A percentile compares a stretch with the other conserved stretches of the same genome.
Evolutionary conservation across 352 stramenopile species (phyloP).

Genomic region (Pythium aquatile): DNA sequence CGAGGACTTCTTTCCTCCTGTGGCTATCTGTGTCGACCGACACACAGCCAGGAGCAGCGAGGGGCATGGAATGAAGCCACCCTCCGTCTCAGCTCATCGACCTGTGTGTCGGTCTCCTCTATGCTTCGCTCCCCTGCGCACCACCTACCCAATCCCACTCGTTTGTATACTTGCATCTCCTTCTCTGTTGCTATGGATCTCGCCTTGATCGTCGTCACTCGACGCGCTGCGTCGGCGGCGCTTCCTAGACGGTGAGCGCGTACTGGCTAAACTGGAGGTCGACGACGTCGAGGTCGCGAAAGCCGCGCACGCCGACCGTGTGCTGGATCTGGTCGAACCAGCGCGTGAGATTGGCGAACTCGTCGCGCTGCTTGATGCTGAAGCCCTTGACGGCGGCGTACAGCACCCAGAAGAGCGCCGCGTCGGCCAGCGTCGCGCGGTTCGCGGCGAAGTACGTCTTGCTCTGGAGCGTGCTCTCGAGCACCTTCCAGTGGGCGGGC

Average conservation of each 20-base stretch:
- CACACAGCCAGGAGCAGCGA: neutral
- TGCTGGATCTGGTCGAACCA: constrained; percentile 89
- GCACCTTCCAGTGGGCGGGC: constrained; percentile 55
- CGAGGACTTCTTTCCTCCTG: neutral
- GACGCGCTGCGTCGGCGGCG: constrained; percentile 8
- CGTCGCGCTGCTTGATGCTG: constrained; percentile 35
- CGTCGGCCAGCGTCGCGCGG: constrained; percentile 77
- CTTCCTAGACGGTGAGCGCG: constrained; percentile 66
- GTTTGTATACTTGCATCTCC: constrained; percentile 3
- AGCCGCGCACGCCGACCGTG: constrained; percentile 77
- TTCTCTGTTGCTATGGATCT: constrained; percentile 4
- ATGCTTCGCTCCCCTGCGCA: neutral
- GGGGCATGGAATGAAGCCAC: neutral
- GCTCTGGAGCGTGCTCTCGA: constrained; percentile 51
- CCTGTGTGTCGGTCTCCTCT: neutral
- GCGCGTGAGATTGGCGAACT: constrained; percentile 62
- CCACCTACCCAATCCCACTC: neutral
- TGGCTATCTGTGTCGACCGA: neutral
- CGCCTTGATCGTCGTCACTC: neutral
- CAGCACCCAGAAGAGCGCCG: constrained; percentile 70
- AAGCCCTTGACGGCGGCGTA: constrained; percentile 42
- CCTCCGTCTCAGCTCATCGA: neutral
- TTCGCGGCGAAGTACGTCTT: constrained; percentile 70
- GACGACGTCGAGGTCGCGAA: constrained; percentile 72
- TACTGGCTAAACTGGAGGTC: constrained; percentile 44